phyloP scores from a whole-genome alignment of 75 land plant genomes.

The Chamaecyparis obtusa region DNA sequence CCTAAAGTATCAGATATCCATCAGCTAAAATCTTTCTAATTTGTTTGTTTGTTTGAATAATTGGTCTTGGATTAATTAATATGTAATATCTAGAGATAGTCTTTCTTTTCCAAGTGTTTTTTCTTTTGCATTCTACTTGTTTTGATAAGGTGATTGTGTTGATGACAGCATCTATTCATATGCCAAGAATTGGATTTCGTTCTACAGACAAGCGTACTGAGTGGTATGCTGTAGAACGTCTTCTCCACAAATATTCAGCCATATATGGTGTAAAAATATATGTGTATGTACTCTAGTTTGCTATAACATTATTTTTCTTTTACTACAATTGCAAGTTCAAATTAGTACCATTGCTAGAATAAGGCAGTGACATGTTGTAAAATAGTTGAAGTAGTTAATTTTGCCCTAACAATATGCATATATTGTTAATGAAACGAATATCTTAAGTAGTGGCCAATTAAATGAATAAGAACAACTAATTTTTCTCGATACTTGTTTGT shows the following conservation, averaged over 20 bases:
- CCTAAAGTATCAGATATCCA: not conserved
- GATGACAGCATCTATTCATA: constrained; percentile 74
- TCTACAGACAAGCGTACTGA: constrained; percentile 54
- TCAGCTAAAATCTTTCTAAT: not conserved
- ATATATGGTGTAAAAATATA: constrained; percentile 53
- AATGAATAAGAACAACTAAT: not conserved
- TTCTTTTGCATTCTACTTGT: not conserved
- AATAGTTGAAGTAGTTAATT: not conserved
- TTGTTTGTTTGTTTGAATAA: not conserved
- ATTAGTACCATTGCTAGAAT: not conserved
- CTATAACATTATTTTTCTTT: not conserved
- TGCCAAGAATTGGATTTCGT: constrained; percentile 81
- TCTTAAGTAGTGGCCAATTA: not conserved
- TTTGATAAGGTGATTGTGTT: constrained; percentile 3
- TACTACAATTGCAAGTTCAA: not conserved
- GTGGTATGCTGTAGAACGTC: constrained; percentile 84
- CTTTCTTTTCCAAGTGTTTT: not conserved
- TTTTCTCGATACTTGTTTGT: not conserved
- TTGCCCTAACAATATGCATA: not conserved
- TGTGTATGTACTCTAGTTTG: constrained; percentile 56
- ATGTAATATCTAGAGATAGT: not conserved
- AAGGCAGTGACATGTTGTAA: not conserved
- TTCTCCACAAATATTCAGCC: constrained; percentile 79
- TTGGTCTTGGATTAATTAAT: not conserved
- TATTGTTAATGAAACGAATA: not conserved